Evolutionary conservation across 495 filamentous ascomycete species (phyloP).

Genomic region (Amniculicola lignicola): DNA sequence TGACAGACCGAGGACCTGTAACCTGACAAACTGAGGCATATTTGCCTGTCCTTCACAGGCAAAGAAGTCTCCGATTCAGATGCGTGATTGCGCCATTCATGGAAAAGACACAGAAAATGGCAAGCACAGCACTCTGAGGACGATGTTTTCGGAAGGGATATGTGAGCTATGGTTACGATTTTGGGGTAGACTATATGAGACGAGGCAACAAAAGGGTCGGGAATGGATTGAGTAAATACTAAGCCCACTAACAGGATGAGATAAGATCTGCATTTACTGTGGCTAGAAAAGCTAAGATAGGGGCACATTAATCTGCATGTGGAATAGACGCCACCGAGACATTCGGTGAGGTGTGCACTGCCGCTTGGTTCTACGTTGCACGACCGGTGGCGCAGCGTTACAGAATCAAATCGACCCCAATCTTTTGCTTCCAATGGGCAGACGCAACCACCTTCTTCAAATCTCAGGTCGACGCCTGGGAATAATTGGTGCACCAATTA

Average conservation of each 20-base stretch:
- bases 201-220: background rate
- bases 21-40: background rate
- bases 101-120: background rate
- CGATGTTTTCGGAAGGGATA: background rate
- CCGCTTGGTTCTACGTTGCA: background rate
- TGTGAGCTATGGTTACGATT: background rate
- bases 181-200: background rate
- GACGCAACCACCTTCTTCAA: too few species aligned
- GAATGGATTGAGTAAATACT: background rate
- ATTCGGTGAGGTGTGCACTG: background rate
- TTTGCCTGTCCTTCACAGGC: background rate
- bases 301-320: background rate
- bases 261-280: too few species aligned
- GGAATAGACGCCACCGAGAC: background rate
- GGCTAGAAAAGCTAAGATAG: too few species aligned
- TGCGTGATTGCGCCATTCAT: background rate
- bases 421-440: too few species aligned
- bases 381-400: background rate
- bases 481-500: too few species aligned
- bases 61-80: background rate
- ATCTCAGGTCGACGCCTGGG: too few species aligned
- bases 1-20: background rate
- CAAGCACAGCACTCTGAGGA: background rate
- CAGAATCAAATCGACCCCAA: too few species aligned
- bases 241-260: background rate